Percentiles rank a stretch among this genome's conserved stretches.
These are phyloP conservation scores for Solanum corneliomulleri DNA, from an alignment of 257 asterid genomes.

Conservation along the genomic window DNA sequence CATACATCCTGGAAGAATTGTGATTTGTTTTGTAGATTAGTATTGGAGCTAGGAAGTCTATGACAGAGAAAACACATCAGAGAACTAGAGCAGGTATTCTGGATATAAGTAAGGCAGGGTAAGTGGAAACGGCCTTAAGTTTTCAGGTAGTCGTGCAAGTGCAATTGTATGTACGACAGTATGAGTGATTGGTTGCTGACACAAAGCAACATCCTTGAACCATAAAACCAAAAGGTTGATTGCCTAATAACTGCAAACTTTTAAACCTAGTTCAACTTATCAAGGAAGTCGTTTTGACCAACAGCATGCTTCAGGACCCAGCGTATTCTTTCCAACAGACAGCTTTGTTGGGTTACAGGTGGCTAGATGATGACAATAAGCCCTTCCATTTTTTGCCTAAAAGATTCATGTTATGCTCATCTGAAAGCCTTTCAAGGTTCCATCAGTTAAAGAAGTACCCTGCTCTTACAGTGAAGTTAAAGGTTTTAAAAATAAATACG, in stretches of 20 bases:
- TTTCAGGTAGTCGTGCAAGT: neutral
- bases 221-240: neutral
- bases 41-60: neutral
- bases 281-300: neutral
- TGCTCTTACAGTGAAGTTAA: neutral
- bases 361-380: neutral
- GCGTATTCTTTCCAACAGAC: neutral
- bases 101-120: neutral
- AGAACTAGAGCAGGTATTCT: neutral
- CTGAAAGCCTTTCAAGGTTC: neutral
- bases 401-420: neutral
- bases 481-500: neutral
- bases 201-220: neutral
- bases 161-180: neutral
- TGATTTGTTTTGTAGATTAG: neutral
- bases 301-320: neutral
- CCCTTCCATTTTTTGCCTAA: neutral
- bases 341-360: neutral
- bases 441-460: neutral
- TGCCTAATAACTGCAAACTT: neutral
- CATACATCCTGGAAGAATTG: neutral
- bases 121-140: neutral
- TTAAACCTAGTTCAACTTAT: neutral
- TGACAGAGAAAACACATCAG: neutral
- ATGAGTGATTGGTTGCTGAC: neutral